Base-by-base conservation (phyloP, 208 protist genomes). In the Crithidia thermophila region DNA sequence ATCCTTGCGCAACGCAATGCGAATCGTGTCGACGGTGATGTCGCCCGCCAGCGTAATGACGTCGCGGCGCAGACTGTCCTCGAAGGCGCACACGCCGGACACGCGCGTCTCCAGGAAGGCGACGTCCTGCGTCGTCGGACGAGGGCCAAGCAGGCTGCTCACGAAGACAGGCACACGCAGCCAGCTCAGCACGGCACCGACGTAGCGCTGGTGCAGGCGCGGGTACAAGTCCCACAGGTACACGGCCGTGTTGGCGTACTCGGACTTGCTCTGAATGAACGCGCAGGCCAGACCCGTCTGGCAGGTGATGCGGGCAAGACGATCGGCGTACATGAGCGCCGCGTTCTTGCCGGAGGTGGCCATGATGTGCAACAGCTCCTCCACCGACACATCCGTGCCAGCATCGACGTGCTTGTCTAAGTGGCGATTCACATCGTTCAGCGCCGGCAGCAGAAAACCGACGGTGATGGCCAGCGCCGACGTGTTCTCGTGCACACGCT, bases 201-300 rank as follows among this genome's bases (percentile, higher is more conserved):
- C 27, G 62, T 91, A 91, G 51, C 77, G 67, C n/a, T 88, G 78
- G 64, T 90, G 81, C 37, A 91, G 63, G 39, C 79, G 79, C 2
- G 85, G 89, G 67, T 91, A 90, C 2, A 90, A 42, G 46, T 94
- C 86, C 85, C 85, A 94, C 27, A 93, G 69, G 53, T 86, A 91
- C 13, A 94, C 86, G 0, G 85, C 76, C 30, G 65, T 77, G 53
- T 87, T 76, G 18, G 62, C 50, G 50, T 77, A 85, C n/a, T 65
- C 46, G 0, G 55, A 83, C 18, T 84, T 45, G n/a, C 43, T 72
- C 34, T 58, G 23, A 39, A 91, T 80, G n/a, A 93, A 40, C 0
- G 61, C 60, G 50, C 79, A 90, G 9, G 79, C 69, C 23, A 93
- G 39, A 0, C 47, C 64, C 1, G 86, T 93, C 58, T 91, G 81